Evolutionary conservation across 2,329 filamentous ascomycete genomes (phyloP).

Genomic region (Pseudocercospora eumusae): DNA sequence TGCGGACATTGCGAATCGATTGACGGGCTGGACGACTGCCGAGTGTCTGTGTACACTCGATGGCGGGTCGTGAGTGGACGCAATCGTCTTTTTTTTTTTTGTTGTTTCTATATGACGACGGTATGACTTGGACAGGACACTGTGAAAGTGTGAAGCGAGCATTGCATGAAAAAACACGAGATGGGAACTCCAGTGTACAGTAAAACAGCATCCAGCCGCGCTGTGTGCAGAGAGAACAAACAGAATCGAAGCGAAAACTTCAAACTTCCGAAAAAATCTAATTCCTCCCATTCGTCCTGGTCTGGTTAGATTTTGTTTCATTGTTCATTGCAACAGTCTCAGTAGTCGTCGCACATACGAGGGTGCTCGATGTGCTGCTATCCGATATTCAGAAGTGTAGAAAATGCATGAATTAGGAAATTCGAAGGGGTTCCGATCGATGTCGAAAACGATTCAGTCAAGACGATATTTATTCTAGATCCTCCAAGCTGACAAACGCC

Average conservation of each 20-base stretch:
- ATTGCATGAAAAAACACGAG: not conserved
- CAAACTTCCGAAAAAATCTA: too few relatives aligned
- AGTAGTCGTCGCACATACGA: too few relatives aligned
- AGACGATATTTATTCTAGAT: too few relatives aligned
- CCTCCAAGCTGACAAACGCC: too few relatives aligned
- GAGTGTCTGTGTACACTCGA: slow-evolving; percentile 10
- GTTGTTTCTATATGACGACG: not conserved
- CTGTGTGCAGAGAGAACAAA: slow-evolving; percentile 3
- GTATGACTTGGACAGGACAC: not conserved
- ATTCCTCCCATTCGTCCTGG: too few relatives aligned
- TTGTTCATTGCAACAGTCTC: too few relatives aligned
- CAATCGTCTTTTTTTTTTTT: not conserved
- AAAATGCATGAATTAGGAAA: too few relatives aligned
- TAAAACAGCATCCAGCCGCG: not conserved
- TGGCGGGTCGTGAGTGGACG: not conserved
- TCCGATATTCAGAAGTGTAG: too few relatives aligned
- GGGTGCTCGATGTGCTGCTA: too few relatives aligned
- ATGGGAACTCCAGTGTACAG: not conserved
- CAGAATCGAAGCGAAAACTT: slow-evolving; percentile 1
- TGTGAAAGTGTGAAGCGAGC: not conserved
- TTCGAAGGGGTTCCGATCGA: too few relatives aligned
- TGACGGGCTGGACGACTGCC: slow-evolving; percentile 44
- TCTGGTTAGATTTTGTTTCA: too few relatives aligned
- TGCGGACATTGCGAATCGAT: slow-evolving; percentile 55
- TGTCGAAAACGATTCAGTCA: too few relatives aligned